Evolutionary conservation across 352 stramenopile genomes (phyloP), one percentile per base, ranked within the genome.

Genomic region (Salisapilia sapeloensis): DNA sequence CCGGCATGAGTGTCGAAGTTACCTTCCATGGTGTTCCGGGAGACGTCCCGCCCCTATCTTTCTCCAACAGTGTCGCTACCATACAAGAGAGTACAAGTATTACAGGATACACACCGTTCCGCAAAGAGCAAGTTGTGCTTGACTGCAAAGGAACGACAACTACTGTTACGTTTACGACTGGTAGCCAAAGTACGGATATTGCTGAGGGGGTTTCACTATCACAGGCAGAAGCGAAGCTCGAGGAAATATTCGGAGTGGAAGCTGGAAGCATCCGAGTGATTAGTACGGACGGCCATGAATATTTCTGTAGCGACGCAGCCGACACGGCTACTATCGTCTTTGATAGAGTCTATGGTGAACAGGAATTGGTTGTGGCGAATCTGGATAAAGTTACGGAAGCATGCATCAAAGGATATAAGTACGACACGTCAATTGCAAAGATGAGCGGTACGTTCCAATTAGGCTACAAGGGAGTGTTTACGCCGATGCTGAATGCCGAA

Each of bases 401-500:
- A 5, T 78, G 46, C 0, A 70, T 80, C 29, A 44, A 77, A 19
- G 67, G 71, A 0, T 46, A 84, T 2, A 84, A 75, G 43, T 59
- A 53, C 15, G 55, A 67, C 19, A 35, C 56, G 0, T 36, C 43
- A 4, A 40, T 40, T 0, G 50, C 63, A 5, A 60, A 46, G 27
- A 84, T 87, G 65, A 87, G 71, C 19, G 69, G 72, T 1, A 89
- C 69, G 12, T 85, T 85, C 42, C 67, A 82, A 39, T 44, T 89
- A 6, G 66, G 67, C 0, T 85, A 82, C 42, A 51, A 57, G 10
- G 60, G 48, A 17, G 46, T 49, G 21, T 82, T 61, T 29, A 89
- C 69, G 0, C 59, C 56, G 0, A 50, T 64, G 0, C 31, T 89
- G 13, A 84, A 89, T 19, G 54, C 66, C 1, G 63, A 81, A 34